Evolutionary conservation across 2,329 filamentous ascomycete species (phyloP).

Genomic region (Aspergillus flavus): DNA sequence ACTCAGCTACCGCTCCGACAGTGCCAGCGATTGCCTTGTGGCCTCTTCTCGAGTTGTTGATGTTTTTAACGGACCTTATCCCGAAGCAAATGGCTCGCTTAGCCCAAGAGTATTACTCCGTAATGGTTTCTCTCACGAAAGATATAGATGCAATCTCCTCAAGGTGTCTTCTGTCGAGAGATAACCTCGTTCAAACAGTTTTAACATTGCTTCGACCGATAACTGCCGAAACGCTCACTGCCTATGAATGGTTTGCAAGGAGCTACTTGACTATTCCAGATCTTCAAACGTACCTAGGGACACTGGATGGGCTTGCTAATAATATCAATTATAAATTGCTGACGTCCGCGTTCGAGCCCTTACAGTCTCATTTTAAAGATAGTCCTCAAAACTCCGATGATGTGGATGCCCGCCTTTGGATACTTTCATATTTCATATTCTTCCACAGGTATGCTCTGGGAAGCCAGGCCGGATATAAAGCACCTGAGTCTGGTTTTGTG

Average conservation of each 20-base stretch:
- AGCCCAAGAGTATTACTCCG: slow-evolving; percentile 42
- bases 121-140: slow-evolving; percentile 40
- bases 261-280: slow-evolving; percentile 51
- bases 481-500: slow-evolving; percentile 57
- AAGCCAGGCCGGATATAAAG: slow-evolving; percentile 38
- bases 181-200: slow-evolving; percentile 35
- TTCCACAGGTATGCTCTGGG: slow-evolving; percentile 55
- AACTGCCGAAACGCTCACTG: slow-evolving; percentile 46
- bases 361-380: slow-evolving; percentile 29
- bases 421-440: slow-evolving; percentile 63
- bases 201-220: slow-evolving; percentile 48
- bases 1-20: slow-evolving; percentile 24
- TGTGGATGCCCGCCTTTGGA: slow-evolving; percentile 53
- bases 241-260: slow-evolving; percentile 49
- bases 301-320: slow-evolving; percentile 47
- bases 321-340: slow-evolving; percentile 56
- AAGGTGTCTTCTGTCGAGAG: slow-evolving; percentile 26
- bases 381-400: slow-evolving; percentile 35
- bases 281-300: slow-evolving; percentile 40
- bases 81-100: slow-evolving; percentile 44
- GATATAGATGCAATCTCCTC: slow-evolving; percentile 23
- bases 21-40: slow-evolving; percentile 28
- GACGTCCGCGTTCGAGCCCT: slow-evolving; percentile 39
- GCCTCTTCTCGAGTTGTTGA: slow-evolving; percentile 38
- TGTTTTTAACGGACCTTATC: slow-evolving; percentile 41